phyloP scores from a whole-genome alignment of 108 stramenopile species.

The Fragilaria radians region DNA sequence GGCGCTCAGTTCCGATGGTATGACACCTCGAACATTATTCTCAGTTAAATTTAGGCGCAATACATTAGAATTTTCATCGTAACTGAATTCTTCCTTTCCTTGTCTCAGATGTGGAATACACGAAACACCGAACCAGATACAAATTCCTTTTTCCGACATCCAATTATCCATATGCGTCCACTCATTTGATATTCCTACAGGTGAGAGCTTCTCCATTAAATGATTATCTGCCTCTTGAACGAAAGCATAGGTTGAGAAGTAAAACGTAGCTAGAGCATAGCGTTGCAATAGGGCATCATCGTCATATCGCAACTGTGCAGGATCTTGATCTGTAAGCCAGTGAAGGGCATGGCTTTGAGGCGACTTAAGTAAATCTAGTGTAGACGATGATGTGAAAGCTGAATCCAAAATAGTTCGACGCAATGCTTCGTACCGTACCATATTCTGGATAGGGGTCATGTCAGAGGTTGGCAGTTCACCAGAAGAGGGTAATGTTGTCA shows the following conservation, averaged over 20 bases:
- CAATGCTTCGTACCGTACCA: conserved; percentile 7
- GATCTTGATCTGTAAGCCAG: conserved; percentile 8
- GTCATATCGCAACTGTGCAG: conserved; percentile 2
- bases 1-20: conserved; percentile 36
- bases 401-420: conserved; percentile 6
- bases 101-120: conserved; percentile 3
- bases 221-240: background rate
- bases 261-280: conserved; percentile 11
- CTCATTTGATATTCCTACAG: too few species aligned
- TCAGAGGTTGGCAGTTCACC: too few species aligned
- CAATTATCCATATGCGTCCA: conserved; percentile 4
- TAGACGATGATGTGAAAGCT: background rate
- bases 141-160: conserved; percentile 10
- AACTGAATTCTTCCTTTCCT: background rate
- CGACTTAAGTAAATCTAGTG: background rate
- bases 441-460: background rate
- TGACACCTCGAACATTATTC: conserved; percentile 44
- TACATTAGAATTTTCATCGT: conserved; percentile 8
- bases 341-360: conserved; percentile 3
- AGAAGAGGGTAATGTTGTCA: too few species aligned
- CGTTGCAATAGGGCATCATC: conserved; percentile 7
- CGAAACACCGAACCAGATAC: conserved; percentile 6
- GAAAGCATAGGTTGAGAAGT: conserved; percentile 9
- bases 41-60: conserved; percentile 37
- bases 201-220: background rate